phyloP scores from a whole-genome alignment of 805 yeast species.

The Teunomyces aglyptinius region DNA sequence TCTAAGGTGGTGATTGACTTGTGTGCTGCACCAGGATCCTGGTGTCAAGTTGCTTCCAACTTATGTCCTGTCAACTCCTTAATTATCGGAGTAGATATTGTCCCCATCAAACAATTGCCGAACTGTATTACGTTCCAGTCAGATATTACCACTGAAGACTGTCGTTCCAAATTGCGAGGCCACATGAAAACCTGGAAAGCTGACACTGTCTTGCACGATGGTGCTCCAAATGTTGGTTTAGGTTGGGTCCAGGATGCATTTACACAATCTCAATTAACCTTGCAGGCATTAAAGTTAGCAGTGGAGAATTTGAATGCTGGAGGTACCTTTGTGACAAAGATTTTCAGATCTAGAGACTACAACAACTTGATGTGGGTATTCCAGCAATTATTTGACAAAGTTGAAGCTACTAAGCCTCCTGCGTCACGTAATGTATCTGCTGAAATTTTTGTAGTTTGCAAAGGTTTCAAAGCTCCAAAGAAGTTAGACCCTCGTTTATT shows the following conservation, averaged over 20 bases:
- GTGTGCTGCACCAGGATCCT: conserved; percentile 99
- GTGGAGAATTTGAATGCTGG: conserved; percentile 88
- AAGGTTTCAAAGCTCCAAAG: conserved; percentile 94
- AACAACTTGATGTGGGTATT: conserved; percentile 97
- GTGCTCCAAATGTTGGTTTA: conserved; percentile 99
- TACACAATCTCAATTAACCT: conserved; percentile 92
- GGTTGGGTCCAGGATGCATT: conserved; percentile 99
- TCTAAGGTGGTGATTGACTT: conserved; percentile 95
- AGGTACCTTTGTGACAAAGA: conserved; percentile 94
- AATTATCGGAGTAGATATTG: conserved; percentile 98
- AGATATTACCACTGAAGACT: conserved; percentile 97
- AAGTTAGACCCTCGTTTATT: conserved; percentile 88
- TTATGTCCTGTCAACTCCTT: conserved; percentile 89
- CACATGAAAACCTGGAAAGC: conserved; percentile 99
- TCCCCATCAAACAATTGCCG: conserved; percentile 95
- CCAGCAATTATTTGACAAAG: conserved; percentile 91
- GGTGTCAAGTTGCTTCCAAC: conserved; percentile 98
- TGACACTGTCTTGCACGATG: conserved; percentile 96
- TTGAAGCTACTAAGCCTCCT: conserved; percentile 98
- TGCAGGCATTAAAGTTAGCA: conserved; percentile 91
- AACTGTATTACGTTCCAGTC: conserved; percentile 92
- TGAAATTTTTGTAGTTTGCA: conserved; percentile 96
- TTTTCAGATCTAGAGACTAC: conserved; percentile 98
- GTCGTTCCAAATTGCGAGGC: conserved; percentile 91
- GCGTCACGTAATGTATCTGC: conserved; percentile 99